Conservation (phyloP, 306 rosid species). For the Comarum palustre region DNA sequence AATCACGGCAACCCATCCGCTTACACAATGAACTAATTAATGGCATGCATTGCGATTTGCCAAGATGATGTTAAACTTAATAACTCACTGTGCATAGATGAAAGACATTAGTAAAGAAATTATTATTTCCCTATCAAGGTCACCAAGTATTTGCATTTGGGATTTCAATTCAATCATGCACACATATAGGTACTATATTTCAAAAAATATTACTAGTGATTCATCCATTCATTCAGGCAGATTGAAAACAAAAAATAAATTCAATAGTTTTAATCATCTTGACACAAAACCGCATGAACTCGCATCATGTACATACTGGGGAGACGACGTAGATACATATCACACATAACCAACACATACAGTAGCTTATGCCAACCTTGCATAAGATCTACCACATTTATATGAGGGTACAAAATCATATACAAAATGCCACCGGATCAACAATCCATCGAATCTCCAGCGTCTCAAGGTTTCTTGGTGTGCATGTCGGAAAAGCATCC, state of each 20-base stretch:
- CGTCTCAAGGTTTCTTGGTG: conserved; percentile 43
- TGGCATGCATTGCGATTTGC: no score
- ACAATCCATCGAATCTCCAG: background rate
- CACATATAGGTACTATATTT: no score
- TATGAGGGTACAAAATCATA: conserved; percentile 31
- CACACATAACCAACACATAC: background rate
- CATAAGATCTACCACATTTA: background rate
- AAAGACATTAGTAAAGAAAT: no score
- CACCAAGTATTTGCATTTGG: background rate
- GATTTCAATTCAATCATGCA: background rate
- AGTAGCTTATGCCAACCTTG: background rate
- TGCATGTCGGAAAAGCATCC: conserved; percentile 43
- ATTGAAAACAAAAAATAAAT: background rate
- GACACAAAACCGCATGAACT: background rate
- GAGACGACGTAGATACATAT: background rate
- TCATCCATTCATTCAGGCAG: background rate
- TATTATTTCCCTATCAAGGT: background rate
- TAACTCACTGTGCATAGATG: no score
- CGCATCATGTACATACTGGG: no score
- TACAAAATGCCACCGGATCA: conserved; percentile 24
- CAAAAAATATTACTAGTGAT: no score
- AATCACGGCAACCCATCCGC: no score
- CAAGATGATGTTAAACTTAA: no score
- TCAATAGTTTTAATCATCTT: background rate
- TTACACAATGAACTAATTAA: no score